phyloP scores from a whole-genome alignment of 2,329 filamentous ascomycete genomes.

The Penicillium sp. region DNA sequence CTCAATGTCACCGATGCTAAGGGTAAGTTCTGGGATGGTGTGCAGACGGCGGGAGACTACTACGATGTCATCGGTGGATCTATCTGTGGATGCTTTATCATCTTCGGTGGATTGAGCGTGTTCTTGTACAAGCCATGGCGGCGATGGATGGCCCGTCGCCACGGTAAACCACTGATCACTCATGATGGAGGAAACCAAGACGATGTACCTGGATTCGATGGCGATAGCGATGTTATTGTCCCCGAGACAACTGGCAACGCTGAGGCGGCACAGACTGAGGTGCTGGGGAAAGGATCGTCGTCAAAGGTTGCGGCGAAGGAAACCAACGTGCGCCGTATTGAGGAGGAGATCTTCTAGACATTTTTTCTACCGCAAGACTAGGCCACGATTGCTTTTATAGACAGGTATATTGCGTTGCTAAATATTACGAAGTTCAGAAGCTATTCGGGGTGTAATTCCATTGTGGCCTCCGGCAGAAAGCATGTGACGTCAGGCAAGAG shows the following conservation, averaged over 20 bases:
- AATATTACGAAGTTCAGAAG: neutral
- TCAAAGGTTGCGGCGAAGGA: conserved; percentile 27
- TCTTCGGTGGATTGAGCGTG: conserved; percentile 76
- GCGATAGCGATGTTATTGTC: neutral
- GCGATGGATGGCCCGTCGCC: conserved; percentile 57
- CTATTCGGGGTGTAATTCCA: neutral
- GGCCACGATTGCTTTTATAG: neutral
- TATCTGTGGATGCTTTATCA: conserved; percentile 83
- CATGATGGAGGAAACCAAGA: conserved; percentile 36
- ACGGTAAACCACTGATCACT: conserved; percentile 27
- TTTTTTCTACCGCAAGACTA: neutral
- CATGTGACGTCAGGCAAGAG: conserved; percentile 17
- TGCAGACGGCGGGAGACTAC: conserved; percentile 75
- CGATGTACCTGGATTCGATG: conserved; percentile 17
- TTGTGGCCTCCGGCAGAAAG: conserved; percentile 15
- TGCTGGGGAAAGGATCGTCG: conserved; percentile 21
- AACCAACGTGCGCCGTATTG: conserved; percentile 21
- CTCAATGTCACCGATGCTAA: conserved; percentile 75
- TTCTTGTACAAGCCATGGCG: conserved; percentile 82
- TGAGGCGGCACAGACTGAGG: conserved; percentile 2
- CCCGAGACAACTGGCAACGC: neutral
- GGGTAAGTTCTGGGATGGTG: conserved; percentile 89
- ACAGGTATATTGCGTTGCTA: neutral
- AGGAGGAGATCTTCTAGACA: conserved; percentile 26
- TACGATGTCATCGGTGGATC: conserved; percentile 85